Evolutionary conservation across 345 rosid genomes (phyloP).

Genomic region (Psidium guajava): DNA sequence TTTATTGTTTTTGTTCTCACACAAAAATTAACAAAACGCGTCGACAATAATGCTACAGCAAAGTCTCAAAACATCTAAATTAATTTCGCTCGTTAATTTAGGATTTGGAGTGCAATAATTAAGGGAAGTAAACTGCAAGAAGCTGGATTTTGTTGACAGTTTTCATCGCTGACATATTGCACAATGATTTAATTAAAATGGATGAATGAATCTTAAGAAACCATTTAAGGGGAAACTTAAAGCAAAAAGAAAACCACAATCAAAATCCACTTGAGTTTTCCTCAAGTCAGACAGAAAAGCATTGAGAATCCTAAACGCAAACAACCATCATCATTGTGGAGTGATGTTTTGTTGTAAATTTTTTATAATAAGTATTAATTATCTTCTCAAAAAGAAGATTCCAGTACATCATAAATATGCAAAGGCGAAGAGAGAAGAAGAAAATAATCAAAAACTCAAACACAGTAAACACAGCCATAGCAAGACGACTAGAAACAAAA

Average conservation of each 20-base stretch:
- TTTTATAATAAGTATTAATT: background rate
- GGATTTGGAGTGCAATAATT: background rate
- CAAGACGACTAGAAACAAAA: background rate
- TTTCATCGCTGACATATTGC: background rate
- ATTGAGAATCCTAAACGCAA: background rate
- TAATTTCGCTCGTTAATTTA: background rate
- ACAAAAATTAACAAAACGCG: background rate
- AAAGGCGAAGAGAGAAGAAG: background rate
- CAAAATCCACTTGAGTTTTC: background rate
- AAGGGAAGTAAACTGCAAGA: background rate
- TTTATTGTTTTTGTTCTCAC: background rate
- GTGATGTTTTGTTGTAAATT: background rate
- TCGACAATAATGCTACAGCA: background rate
- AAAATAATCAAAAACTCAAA: background rate
- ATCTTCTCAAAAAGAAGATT: background rate
- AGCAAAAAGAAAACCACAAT: background rate
- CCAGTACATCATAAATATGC: background rate
- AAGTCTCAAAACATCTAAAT: background rate
- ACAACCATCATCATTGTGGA: background rate
- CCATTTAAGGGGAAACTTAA: background rate
- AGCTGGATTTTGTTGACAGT: background rate
- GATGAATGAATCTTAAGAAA: background rate
- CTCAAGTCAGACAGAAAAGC: background rate
- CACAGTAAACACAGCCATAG: background rate
- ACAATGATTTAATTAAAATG: background rate